Evolutionary conservation across 495 filamentous ascomycete genomes (phyloP).

Genomic region (Penicilliopsis zonata): DNA sequence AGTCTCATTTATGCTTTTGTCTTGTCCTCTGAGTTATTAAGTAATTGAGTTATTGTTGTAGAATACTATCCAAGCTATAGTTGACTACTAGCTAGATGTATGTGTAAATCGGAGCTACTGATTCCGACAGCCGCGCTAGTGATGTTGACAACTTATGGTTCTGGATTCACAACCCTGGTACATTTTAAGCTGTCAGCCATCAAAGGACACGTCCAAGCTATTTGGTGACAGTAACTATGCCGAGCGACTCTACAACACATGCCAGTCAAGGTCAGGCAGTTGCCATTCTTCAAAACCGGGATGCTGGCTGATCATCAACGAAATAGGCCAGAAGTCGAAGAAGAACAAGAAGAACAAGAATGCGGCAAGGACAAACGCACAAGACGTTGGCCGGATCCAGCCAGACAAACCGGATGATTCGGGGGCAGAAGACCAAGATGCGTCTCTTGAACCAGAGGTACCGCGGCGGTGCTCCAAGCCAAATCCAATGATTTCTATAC

Average conservation of each 20-base stretch:
- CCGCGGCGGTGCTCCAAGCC: too few relatives aligned
- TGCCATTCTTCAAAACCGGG: neutral
- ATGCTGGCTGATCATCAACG: conserved; percentile 5
- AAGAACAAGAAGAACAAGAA: conserved; percentile 62
- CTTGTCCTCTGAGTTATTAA: too few relatives aligned
- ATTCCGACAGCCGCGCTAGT: conserved; percentile 18
- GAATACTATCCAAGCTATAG: neutral
- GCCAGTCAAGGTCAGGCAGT: conserved; percentile 9
- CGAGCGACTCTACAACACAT: conserved; percentile 15
- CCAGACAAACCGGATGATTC: conserved; percentile 8
- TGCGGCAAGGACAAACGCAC: conserved; percentile 25
- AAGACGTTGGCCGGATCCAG: conserved; percentile 7
- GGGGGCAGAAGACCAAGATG: neutral
- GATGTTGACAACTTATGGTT: conserved; percentile 29
- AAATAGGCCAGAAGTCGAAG: conserved; percentile 48
- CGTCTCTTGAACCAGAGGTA: conserved; percentile 1
- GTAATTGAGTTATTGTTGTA: too few relatives aligned
- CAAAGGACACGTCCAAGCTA: conserved; percentile 1
- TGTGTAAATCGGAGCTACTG: conserved; percentile 10
- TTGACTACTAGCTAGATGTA: neutral
- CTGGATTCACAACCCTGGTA: conserved; percentile 3
- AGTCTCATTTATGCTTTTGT: too few relatives aligned
- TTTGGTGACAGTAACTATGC: conserved; percentile 17
- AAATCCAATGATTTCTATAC: too few relatives aligned
- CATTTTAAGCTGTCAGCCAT: neutral